These are phyloP conservation scores for Populus hybrid DNA, from an alignment of 441 rosid species.

Conservation along the genomic window DNA sequence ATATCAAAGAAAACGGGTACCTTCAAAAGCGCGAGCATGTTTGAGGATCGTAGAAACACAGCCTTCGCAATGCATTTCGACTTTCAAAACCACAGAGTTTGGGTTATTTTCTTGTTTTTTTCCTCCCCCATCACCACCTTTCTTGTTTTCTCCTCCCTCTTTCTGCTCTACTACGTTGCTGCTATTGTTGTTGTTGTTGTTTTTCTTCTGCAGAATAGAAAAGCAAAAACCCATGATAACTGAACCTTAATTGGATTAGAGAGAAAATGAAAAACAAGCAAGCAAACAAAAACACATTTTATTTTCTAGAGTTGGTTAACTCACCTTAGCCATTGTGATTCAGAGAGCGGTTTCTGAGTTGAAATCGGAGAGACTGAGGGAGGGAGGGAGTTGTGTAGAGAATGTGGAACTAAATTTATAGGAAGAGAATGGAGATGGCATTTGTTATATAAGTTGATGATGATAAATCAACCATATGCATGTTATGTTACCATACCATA, in stretches of 20 bases:
- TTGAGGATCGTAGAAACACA: slow-evolving; percentile 46
- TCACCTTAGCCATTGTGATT: slow-evolving; percentile 13
- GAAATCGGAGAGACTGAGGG: not conserved
- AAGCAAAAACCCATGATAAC: not conserved
- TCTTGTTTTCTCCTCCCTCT: not conserved
- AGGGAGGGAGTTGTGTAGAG: not conserved
- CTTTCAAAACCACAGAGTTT: slow-evolving; percentile 39
- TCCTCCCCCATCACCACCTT: slow-evolving; percentile 17
- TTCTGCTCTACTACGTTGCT: not conserved
- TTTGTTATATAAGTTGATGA: not conserved
- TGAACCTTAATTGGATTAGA: not conserved
- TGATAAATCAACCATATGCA: not conserved
- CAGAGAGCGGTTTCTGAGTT: not conserved
- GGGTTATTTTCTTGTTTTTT: slow-evolving; percentile 27
- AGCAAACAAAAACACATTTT: not conserved
- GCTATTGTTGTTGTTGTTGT: not conserved
- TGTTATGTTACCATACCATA: not conserved
- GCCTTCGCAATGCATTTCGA: slow-evolving; percentile 66
- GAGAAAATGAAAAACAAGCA: not conserved
- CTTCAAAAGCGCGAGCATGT: slow-evolving; percentile 40
- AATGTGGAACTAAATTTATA: not conserved
- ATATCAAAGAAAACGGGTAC: slow-evolving; percentile 21
- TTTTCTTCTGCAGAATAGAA: slow-evolving; percentile 12
- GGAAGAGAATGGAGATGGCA: not conserved
- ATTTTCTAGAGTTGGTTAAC: not conserved